A percentile compares a stretch with the other conserved stretches of the same genome.
These are phyloP conservation scores for Xylaria sp. DNA, from an alignment of 495 filamentous ascomycete genomes.

Conservation along the genomic window DNA sequence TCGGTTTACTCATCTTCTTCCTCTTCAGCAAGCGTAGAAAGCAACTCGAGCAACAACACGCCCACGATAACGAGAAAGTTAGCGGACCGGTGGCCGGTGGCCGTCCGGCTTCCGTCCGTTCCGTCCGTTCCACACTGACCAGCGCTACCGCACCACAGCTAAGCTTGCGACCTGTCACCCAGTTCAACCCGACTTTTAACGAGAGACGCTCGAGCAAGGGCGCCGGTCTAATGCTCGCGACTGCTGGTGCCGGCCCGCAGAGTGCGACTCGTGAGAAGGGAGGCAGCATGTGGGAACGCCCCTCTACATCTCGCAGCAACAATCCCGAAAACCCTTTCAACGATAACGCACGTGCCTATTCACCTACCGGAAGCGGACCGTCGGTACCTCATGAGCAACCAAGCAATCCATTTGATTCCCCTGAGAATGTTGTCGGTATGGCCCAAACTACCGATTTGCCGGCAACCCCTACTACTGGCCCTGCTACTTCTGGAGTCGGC, in stretches of 20 bases:
- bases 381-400: conserved; percentile 37
- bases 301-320: conserved; percentile 52
- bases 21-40: conserved; percentile 70
- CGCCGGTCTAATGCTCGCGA: conserved; percentile 49
- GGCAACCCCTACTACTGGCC: conserved; percentile 32
- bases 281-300: conserved; percentile 44
- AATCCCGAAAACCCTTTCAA: conserved; percentile 61
- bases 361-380: conserved; percentile 43
- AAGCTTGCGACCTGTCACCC: conserved; percentile 85
- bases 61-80: conserved; percentile 65
- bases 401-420: conserved; percentile 50
- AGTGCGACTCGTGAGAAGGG: conserved; percentile 31
- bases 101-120: conserved; percentile 37
- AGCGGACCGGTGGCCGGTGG: conserved; percentile 50
- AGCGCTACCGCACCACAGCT: conserved; percentile 69
- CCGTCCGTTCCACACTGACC: conserved; percentile 41
- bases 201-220: conserved; percentile 57
- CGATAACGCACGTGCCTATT: conserved; percentile 46
- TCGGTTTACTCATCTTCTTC: conserved; percentile 68
- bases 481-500: conserved; percentile 34
- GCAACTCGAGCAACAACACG: conserved; percentile 55
- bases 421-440: conserved; percentile 40
- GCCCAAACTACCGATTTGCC: conserved; percentile 43
- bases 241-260: conserved; percentile 42
- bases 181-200: conserved; percentile 77